Conservation (phyloP, 495 filamentous ascomycete genomes). For the Tuber borchii region DNA sequence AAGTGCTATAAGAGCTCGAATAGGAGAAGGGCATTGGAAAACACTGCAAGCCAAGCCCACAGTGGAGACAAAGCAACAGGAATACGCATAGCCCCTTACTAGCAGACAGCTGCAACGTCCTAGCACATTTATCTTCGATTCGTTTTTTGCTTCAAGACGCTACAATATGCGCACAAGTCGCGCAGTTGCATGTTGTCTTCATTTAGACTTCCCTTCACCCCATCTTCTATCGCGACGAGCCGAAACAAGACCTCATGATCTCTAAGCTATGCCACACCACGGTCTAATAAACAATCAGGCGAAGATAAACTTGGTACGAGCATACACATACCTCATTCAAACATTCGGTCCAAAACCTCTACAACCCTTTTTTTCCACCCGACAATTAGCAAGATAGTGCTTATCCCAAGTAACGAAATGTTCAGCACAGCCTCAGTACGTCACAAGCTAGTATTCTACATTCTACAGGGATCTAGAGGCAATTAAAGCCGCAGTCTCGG, state of each 20-base stretch:
- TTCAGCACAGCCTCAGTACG: slow-evolving; percentile 9
- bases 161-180: background rate
- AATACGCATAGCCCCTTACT: background rate
- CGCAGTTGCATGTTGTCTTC: background rate
- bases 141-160: background rate
- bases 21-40: background rate
- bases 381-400: background rate
- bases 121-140: background rate
- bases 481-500: slow-evolving; percentile 58
- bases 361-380: background rate
- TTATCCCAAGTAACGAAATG: background rate
- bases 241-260: background rate
- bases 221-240: background rate
- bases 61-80: background rate
- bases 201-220: background rate
- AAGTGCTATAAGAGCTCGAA: background rate
- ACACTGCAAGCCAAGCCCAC: background rate
- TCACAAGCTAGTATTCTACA: slow-evolving; percentile 58
- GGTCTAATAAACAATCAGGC: background rate
- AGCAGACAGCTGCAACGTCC: background rate
- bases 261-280: background rate
- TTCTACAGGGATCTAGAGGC: slow-evolving; percentile 49
- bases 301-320: background rate
- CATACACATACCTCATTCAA: background rate
- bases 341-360: background rate